Evolutionary conservation across 441 rosid genomes (phyloP), one percentile per base, ranked within the genome.

Genomic region (Manihot esculenta): DNA sequence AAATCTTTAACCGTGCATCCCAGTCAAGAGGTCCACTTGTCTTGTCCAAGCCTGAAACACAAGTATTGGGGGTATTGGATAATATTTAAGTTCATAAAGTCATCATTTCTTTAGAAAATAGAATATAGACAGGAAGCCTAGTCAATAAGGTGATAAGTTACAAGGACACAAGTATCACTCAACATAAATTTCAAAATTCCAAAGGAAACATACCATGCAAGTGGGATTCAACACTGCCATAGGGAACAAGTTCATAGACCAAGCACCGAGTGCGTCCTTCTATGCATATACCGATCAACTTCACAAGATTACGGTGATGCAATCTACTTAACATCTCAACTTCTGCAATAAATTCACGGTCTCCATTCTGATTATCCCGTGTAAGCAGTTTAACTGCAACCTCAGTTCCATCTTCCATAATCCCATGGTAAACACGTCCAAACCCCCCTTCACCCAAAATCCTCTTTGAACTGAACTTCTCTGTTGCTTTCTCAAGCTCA

Each of bases 381-480:
- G 89, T 94, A 66, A 94, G 96, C 82, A 94, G 58, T 79, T 94
- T 94, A 59, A 94, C 97, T 64, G 99, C 99, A 84, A 84, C 83
- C 84, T 89, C 97, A 50, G 78, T 82, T 81, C 88, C 90, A 83
- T 92, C 88, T 70, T 86, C 97, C 87, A 86, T 76, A 62, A 62
- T 73, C 66, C 97, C 99, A 62, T 13, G 78, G 74, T 88, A 94
- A 66, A 94, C 99, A 72, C 99, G 89, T 60, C 99, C 99, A 88
- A 94, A 94, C 65, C 99, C 99, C 30, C 99, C 99, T 82, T 92
- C 96, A n/a, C 99, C 99, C 74, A 94, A 87, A 77, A 94, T 78
- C 79, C 85, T 88, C 74, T 75, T 84, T 20, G 94, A 86, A 82
- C 90, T 90, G 80, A 94, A 94, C 77, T 82, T 90, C 21, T 89